phyloP scores from a whole-genome alignment of 768 basidiomycete genomes.

The Rhizopogon salebrosus region DNA sequence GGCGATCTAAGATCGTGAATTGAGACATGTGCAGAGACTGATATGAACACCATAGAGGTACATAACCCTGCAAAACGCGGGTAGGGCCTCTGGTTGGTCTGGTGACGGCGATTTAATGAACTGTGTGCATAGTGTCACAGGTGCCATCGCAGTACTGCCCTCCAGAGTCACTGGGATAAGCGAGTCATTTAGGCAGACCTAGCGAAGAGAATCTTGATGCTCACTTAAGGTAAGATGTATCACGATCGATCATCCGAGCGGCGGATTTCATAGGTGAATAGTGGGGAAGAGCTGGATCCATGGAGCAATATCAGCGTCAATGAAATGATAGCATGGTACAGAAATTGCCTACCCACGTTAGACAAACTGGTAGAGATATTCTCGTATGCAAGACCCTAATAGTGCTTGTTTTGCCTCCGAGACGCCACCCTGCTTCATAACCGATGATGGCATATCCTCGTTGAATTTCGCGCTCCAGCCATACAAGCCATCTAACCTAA shows the following conservation, averaged over 20 bases:
- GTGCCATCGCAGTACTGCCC: constrained; percentile 90
- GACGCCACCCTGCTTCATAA: constrained; percentile 83
- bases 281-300: constrained; percentile 72
- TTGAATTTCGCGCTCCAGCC: constrained; percentile 78
- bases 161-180: constrained; percentile 73
- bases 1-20: constrained; percentile 58
- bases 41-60: constrained; percentile 38
- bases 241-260: constrained; percentile 69
- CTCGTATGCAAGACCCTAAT: constrained; percentile 84
- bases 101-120: constrained; percentile 83
- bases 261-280: constrained; percentile 74
- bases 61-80: constrained; percentile 93
- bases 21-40: constrained; percentile 10
- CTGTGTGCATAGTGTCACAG: constrained; percentile 75
- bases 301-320: not conserved
- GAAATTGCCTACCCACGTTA: constrained; percentile 58
- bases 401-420: constrained; percentile 68
- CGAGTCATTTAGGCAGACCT: constrained; percentile 12
- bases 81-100: constrained; percentile 91
- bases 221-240: constrained; percentile 86
- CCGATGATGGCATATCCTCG: constrained; percentile 84
- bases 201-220: constrained; percentile 20
- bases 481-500: constrained; percentile 79
- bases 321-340: not conserved
- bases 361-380: constrained; percentile 86